Base-by-base conservation (phyloP, 23 red algal genomes). In the Gracilaria caudata region DNA sequence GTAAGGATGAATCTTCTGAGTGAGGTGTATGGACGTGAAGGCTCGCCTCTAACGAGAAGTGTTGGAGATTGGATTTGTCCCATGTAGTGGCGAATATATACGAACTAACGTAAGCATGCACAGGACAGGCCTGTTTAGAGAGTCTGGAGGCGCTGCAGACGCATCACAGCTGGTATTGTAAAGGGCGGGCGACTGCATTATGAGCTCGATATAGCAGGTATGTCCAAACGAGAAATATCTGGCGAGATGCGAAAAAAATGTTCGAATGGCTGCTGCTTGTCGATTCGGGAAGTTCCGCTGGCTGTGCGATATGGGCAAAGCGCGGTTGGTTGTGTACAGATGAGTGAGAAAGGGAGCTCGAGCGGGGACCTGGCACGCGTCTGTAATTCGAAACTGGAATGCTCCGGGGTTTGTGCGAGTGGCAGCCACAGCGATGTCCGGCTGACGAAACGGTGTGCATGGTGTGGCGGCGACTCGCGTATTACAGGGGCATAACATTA, bases 101-200 rank as follows among this genome's bases (percentile, higher is more conserved):
- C 70, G 70, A 75, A 47, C 70, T 75, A 23, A 46, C 70, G 70
- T 75, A 17, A 75, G 70, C 70, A 75, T 75, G 70, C 70, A 49
- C 70, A 75, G 47, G 23, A 19, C 0, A 13, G 70, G 19, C 19
- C 5, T 7, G 38, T 6, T 29, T 21, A 24, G 19, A 75, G 21
- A 47, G 34, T 71, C 26, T 6, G 58, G 6, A n/a, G 6, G 58
- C 5, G 34, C 25, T 43, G 70, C 39, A 12, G 23, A 8, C 0
- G n/a, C 20, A 26, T n/a, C 29, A 21, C 23, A 36, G 37, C 29
- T 49, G 37, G 65, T 6, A 13, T 41, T 39, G 37, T 16, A 36
- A 71, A 72, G 38, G 66, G 20, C 20, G 35, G 66, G 3, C 20
- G 21, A 72, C 19, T 1, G 38, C 35, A 49, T 24, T 46, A 75